These are phyloP conservation scores for Marasmius fiardii DNA, from an alignment of 1,284 basidiomycete species.

Conservation along the genomic window DNA sequence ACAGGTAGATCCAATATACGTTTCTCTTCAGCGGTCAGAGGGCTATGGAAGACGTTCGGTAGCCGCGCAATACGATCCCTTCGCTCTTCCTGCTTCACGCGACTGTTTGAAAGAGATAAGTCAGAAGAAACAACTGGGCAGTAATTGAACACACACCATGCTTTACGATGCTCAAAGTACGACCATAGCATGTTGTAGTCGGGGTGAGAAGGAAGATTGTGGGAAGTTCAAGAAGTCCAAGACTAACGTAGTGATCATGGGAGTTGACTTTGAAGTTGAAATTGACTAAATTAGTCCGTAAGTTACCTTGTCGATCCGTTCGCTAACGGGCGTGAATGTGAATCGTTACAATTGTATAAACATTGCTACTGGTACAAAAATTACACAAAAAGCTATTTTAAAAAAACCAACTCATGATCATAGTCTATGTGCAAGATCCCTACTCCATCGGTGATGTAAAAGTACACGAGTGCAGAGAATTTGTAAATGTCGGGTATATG, in stretches of 20 bases:
- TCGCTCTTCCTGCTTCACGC: constrained; percentile 45
- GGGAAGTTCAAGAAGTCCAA: neutral
- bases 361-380: neutral
- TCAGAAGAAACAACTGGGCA: neutral
- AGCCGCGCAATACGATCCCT: constrained; percentile 37
- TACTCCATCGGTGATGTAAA: neutral
- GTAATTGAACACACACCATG: constrained; percentile 12
- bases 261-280: neutral
- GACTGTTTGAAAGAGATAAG: constrained; percentile 16
- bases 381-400: too few relatives aligned
- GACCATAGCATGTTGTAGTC: neutral
- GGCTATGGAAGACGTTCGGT: constrained; percentile 34
- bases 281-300: neutral
- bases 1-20: constrained; percentile 37
- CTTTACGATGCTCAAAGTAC: constrained; percentile 6
- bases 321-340: neutral
- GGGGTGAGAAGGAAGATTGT: neutral
- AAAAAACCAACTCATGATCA: too few relatives aligned
- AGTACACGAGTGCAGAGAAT: neutral
- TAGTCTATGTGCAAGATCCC: too few relatives aligned
- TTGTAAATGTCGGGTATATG: too few relatives aligned
- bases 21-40: constrained; percentile 35
- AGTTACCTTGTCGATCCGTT: neutral
- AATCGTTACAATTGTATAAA: neutral
- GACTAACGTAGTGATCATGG: neutral